Evolutionary conservation across 257 asterid species (phyloP).

Genomic region (Thymus mandschuricus): DNA sequence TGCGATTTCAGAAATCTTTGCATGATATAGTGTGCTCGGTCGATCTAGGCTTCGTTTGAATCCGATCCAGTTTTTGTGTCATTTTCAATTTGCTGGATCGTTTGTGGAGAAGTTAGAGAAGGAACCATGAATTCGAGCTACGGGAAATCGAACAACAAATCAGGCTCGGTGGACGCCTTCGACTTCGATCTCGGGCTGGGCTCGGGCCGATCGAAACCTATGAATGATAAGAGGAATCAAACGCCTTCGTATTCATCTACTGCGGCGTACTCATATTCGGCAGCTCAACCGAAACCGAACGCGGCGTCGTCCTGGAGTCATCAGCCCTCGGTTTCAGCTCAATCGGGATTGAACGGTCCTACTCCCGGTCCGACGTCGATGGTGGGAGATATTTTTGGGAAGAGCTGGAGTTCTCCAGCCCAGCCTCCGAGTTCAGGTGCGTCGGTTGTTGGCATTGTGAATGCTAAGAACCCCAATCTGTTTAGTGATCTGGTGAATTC

Average conservation of each 20-base stretch:
- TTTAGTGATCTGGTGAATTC: slow-evolving; percentile 86
- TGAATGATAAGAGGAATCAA: slow-evolving; percentile 66
- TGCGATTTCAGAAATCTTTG: slow-evolving; percentile 9
- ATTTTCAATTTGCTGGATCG: slow-evolving; percentile 9
- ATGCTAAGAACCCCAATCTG: slow-evolving; percentile 77
- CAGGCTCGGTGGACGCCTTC: slow-evolving; percentile 62
- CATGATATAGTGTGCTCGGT: neutral
- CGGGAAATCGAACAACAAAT: slow-evolving; percentile 65
- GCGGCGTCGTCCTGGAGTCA: slow-evolving; percentile 73
- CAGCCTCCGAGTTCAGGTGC: slow-evolving; percentile 42
- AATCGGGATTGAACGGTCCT: slow-evolving; percentile 48
- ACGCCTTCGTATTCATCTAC: slow-evolving; percentile 49
- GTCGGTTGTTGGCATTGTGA: slow-evolving; percentile 50
- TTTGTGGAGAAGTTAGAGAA: slow-evolving; percentile 12
- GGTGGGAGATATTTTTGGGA: slow-evolving; percentile 94
- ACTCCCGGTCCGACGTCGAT: slow-evolving; percentile 68
- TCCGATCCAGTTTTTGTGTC: slow-evolving; percentile 7
- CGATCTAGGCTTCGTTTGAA: neutral
- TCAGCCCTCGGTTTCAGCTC: slow-evolving; percentile 61
- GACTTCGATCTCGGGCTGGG: slow-evolving; percentile 87
- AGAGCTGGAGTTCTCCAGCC: slow-evolving; percentile 77
- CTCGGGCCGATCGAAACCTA: slow-evolving; percentile 57
- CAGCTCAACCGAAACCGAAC: slow-evolving; percentile 51
- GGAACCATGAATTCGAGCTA: slow-evolving; percentile 66
- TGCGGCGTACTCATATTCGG: slow-evolving; percentile 39